These are phyloP conservation scores for Cryptosporidium canis DNA, from an alignment of 169 alveolate genomes.

Conservation along the genomic window DNA sequence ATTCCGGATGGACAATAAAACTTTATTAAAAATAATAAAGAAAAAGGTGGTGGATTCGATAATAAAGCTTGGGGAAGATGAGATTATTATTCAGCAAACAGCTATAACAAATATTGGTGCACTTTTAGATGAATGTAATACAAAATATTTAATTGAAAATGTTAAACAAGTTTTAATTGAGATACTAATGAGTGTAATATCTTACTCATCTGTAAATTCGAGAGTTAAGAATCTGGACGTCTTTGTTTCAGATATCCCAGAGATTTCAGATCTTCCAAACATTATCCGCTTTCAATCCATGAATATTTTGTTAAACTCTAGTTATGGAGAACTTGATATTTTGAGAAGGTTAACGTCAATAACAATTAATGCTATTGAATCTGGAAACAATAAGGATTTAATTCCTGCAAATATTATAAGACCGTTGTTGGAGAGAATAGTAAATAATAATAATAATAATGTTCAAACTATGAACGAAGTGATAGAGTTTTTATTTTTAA, in stretches of 20 bases:
- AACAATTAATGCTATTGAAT: background rate
- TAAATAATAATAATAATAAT: background rate
- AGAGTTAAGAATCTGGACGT: background rate
- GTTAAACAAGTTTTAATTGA: slow-evolving; percentile 17
- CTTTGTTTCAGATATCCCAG: slow-evolving; percentile 45
- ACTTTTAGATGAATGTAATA: slow-evolving; percentile 8
- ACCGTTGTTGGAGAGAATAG: slow-evolving; percentile 9
- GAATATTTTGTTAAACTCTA: slow-evolving; percentile 29
- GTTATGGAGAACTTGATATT: slow-evolving; percentile 29
- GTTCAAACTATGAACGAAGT: slow-evolving; percentile 4
- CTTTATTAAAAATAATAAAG: background rate
- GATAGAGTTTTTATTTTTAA: background rate
- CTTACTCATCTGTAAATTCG: slow-evolving; percentile 21
- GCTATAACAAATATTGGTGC: slow-evolving; percentile 35
- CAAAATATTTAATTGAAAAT: slow-evolving; percentile 31
- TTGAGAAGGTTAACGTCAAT: slow-evolving; percentile 31
- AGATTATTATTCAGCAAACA: slow-evolving; percentile 14
- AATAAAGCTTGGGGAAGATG: slow-evolving; percentile 25
- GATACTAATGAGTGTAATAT: slow-evolving; percentile 27
- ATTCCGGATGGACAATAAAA: slow-evolving; percentile 16
- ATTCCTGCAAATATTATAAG: slow-evolving; percentile 37
- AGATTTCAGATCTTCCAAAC: slow-evolving; percentile 40
- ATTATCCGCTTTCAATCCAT: slow-evolving; percentile 72
- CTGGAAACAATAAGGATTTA: background rate
- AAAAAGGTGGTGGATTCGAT: slow-evolving; percentile 7